phyloP scores from a whole-genome alignment of 352 stramenopile species.

The Globisporangium paddicum region DNA sequence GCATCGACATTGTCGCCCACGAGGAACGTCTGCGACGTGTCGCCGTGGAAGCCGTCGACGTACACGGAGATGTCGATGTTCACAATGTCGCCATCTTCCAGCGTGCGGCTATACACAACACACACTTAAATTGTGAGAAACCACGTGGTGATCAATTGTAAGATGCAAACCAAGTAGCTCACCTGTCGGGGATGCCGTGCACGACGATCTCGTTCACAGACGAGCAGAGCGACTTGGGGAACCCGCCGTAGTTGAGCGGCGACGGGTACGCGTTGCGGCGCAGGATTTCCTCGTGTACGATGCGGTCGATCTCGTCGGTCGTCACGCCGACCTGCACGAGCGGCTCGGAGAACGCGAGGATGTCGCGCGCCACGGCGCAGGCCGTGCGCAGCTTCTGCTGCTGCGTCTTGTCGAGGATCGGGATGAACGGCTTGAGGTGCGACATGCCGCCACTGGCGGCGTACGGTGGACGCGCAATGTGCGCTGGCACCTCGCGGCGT shows the following conservation, averaged over 20 bases:
- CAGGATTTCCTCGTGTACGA: conserved; percentile 91
- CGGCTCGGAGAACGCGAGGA: conserved; percentile 70
- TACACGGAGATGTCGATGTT: conserved; percentile 97
- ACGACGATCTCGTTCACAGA: conserved; percentile 97
- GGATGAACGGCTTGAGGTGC: conserved; percentile 64
- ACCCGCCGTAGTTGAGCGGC: conserved; percentile 92
- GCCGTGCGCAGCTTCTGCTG: conserved; percentile 62
- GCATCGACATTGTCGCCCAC: conserved; percentile 90
- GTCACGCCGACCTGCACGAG: conserved; percentile 81
- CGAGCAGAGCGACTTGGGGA: conserved; percentile 94
- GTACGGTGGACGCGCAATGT: conserved; percentile 64
- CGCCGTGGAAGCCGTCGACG: conserved; percentile 94
- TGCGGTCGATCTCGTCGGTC: conserved; percentile 93
- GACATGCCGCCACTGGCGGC: conserved; percentile 60
- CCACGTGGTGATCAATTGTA: too few species aligned
- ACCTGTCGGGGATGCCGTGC: conserved; percentile 95
- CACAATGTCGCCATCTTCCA: conserved; percentile 94
- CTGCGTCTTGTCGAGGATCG: conserved; percentile 63
- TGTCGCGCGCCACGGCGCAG: conserved; percentile 69
- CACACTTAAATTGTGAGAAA: background rate
- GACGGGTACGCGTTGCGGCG: conserved; percentile 82
- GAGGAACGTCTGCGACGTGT: conserved; percentile 96
- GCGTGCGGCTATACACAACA: conserved; percentile 28
- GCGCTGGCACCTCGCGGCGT: conserved; percentile 34
- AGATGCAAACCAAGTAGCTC: background rate